A percentile compares a stretch with the other conserved stretches of the same genome.
Evolutionary conservation across 371 early-diverging fungal genomes (phyloP).

Genomic region (Actinomortierella wolfii): DNA sequence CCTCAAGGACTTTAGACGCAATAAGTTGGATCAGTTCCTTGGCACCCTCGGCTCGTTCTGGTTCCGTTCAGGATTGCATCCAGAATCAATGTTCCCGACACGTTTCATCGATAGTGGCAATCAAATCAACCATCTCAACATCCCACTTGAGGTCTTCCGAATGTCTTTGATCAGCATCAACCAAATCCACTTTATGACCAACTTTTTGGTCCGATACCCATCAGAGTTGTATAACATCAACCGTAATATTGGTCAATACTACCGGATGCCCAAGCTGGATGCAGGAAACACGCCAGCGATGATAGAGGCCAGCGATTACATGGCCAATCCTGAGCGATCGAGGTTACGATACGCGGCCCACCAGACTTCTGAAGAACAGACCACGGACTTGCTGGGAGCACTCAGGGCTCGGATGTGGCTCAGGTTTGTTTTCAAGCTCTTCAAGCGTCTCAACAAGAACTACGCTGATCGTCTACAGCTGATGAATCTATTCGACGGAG

Average conservation of each 20-base stretch:
- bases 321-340: no score
- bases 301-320: no score
- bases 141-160: slow-evolving; percentile 59
- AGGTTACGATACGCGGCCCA: no score
- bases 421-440: slow-evolving; percentile 56
- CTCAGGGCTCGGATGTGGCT: slow-evolving; percentile 67
- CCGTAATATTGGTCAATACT: slow-evolving; percentile 46
- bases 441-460: slow-evolving; percentile 60
- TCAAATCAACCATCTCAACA: slow-evolving; percentile 47
- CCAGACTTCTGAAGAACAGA: not conserved
- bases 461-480: slow-evolving; percentile 62
- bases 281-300: slow-evolving; percentile 7
- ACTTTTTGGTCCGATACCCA: slow-evolving; percentile 60
- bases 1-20: slow-evolving; percentile 64
- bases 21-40: slow-evolving; percentile 64
- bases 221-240: slow-evolving; percentile 62
- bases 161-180: slow-evolving; percentile 62
- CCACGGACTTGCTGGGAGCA: slow-evolving; percentile 1
- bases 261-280: slow-evolving; percentile 14
- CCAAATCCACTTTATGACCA: slow-evolving; percentile 68
- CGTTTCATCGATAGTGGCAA: slow-evolving; percentile 15
- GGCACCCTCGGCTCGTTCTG: slow-evolving; percentile 64
- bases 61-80: slow-evolving; percentile 59
- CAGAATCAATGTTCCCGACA: slow-evolving; percentile 58
- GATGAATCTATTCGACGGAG: slow-evolving; percentile 60